These are phyloP conservation scores for Nicotiana rustica DNA, from an alignment of 305 asterid species.

Conservation along the genomic window DNA sequence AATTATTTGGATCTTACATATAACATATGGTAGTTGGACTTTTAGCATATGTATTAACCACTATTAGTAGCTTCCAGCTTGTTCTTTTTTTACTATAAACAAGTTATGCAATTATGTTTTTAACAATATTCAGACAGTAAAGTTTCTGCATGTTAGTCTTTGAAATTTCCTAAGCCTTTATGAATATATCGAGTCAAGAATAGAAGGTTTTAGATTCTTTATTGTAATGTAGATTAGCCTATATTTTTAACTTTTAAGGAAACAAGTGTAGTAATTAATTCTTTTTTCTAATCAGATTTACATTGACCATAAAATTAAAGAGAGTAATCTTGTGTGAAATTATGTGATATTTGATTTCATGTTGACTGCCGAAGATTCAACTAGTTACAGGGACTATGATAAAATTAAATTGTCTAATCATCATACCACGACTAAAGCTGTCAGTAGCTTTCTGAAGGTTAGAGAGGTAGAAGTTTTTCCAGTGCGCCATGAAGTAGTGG, in stretches of 20 bases:
- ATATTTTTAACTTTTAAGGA: not conserved
- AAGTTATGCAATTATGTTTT: not conserved
- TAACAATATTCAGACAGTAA: not conserved
- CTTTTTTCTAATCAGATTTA: too few relatives aligned
- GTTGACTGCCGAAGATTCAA: not conserved
- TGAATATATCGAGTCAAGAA: not conserved
- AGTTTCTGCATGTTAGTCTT: not conserved
- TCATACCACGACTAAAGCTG: conserved; percentile 35
- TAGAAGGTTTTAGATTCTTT: not conserved
- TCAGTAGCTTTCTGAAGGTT: conserved; percentile 30
- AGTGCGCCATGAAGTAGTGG: conserved; percentile 75
- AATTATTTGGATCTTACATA: not conserved
- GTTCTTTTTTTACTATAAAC: not conserved
- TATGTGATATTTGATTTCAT: conserved; percentile 17
- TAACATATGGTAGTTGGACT: not conserved
- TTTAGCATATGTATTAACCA: not conserved
- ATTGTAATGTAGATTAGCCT: not conserved
- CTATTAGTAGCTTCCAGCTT: too few relatives aligned
- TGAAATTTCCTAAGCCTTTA: not conserved
- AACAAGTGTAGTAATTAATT: too few relatives aligned
- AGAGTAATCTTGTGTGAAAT: too few relatives aligned
- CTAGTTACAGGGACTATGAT: not conserved
- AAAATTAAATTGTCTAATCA: not conserved
- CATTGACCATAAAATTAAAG: too few relatives aligned
- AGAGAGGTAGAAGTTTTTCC: conserved; percentile 64